phyloP scores from a whole-genome alignment of 139 green algal genomes.

The Asterochloris erici region DNA sequence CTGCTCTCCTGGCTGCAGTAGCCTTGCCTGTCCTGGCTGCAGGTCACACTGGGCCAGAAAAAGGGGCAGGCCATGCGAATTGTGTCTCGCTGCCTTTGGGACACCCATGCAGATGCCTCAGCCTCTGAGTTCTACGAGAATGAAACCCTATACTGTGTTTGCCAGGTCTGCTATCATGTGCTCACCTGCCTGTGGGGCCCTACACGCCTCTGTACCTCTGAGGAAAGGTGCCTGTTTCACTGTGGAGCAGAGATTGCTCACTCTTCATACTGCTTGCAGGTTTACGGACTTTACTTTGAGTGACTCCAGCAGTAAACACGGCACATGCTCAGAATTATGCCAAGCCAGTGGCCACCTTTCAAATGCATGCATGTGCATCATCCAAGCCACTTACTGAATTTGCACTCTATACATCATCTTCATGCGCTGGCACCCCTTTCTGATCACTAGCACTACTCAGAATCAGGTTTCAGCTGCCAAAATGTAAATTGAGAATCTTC shows the following conservation, averaged over 20 bases:
- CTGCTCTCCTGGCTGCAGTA: conserved; percentile 19
- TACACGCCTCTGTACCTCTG: background rate
- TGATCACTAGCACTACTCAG: too few relatives aligned
- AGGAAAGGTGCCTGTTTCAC: background rate
- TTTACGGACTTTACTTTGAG: conserved; percentile 19
- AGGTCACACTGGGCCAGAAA: conserved; percentile 81
- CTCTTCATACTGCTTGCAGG: conserved; percentile 3
- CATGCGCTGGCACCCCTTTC: too few relatives aligned
- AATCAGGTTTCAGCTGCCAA: too few relatives aligned
- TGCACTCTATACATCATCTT: background rate
- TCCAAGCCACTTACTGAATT: background rate
- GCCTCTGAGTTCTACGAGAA: conserved; percentile 73
- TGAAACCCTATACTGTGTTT: conserved; percentile 77
- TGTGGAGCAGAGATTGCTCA: background rate
- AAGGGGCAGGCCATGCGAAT: conserved; percentile 75
- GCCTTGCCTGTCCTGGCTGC: background rate
- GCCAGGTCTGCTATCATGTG: conserved; percentile 33
- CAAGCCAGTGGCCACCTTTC: too few relatives aligned
- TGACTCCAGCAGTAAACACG: background rate
- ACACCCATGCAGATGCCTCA: conserved; percentile 69
- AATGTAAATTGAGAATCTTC: too few relatives aligned
- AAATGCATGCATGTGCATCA: background rate
- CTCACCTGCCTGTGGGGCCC: background rate
- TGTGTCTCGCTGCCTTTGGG: conserved; percentile 84
- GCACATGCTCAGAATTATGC: too few relatives aligned